Conservation (phyloP, 257 asterid genomes). For the Galeopsis tetrahit region DNA sequence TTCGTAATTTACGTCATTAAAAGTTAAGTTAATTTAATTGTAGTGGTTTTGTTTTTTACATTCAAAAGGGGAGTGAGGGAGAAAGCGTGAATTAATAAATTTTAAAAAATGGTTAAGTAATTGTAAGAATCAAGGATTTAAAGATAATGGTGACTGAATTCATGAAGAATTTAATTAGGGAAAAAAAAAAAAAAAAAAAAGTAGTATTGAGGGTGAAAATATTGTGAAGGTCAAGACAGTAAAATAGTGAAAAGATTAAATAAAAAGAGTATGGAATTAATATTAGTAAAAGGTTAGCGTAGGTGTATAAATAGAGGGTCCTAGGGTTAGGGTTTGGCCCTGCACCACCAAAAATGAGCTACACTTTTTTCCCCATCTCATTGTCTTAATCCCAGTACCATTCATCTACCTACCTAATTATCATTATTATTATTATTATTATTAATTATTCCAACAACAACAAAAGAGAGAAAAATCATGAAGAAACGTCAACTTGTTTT, state of each 20-base stretch:
- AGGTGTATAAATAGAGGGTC: constrained; percentile 53
- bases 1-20: too few species aligned
- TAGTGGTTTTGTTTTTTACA: not conserved
- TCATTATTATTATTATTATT: too few species aligned
- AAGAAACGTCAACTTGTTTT: constrained; percentile 54
- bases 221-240: too few species aligned
- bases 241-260: not conserved
- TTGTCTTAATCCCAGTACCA: not conserved
- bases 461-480: constrained; percentile 35
- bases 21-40: too few species aligned
- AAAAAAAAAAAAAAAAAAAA: too few species aligned
- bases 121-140: not conserved
- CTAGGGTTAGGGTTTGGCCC: constrained; percentile 68
- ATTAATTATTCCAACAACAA: too few species aligned
- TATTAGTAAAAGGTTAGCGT: constrained; percentile 25
- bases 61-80: not conserved
- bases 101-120: not conserved
- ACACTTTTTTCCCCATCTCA: not conserved
- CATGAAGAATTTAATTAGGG: not conserved
- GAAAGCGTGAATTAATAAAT: not conserved
- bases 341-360: constrained; percentile 28
- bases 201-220: not conserved
- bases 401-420: too few species aligned
- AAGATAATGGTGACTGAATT: not conserved
- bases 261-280: constrained; percentile 5